Base-by-base conservation (phyloP, 2,329 filamentous ascomycete genomes). In the Colletotrichum eremochloae region DNA sequence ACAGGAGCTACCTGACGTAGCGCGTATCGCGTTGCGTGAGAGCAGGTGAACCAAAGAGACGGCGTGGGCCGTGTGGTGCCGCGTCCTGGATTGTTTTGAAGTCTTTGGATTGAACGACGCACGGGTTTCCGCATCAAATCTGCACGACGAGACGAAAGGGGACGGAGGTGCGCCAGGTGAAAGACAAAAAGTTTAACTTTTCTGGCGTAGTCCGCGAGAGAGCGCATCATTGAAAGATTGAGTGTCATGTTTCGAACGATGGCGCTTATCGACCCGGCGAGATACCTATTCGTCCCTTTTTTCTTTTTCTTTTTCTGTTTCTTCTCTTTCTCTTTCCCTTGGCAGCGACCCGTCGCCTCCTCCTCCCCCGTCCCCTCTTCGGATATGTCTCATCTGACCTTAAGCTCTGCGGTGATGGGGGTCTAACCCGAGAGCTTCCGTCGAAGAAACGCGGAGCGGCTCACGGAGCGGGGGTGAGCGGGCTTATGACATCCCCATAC, bases 401-500 rank as follows among this genome's bases (percentile, higher is more conserved):
- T 67, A 71, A 67, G 33, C 56, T 67, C 63, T n/a, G 33, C 50
- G 46, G 46, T 71, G 63, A 71, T 57, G 63, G 63, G 63, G 56
- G 12, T 57, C 55, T 61, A 31, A 48, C n/a, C 44, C 58, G 46
- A 29, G 40, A 60, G 46, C 24, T 31, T 52, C 33, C 42, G 38
- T 46, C 56, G 24, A 48, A 53, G 48, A 58, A 42, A 18, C 36
- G 55, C 36, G 36, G 36, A 18, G n/a, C n/a, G 46, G 20, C 46
- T 48, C 24, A 7, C 46, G 20, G 9, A 48, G 14, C n/a, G 6
- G 20, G 48, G 31, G 40, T 38, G 31, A 62, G 64, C 48, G 57
- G 40, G 33, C 38, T 20, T 20, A 61, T 55, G 61, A 63, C 50
- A 48, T 50, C 56, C 40, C 40, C 50, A 56, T 48, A 48, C 50